A percentile compares a stretch with the other conserved stretches of the same genome.
phyloP scores from a whole-genome alignment of 2,329 filamentous ascomycete genomes.

The Leptosphaerulina australis region DNA sequence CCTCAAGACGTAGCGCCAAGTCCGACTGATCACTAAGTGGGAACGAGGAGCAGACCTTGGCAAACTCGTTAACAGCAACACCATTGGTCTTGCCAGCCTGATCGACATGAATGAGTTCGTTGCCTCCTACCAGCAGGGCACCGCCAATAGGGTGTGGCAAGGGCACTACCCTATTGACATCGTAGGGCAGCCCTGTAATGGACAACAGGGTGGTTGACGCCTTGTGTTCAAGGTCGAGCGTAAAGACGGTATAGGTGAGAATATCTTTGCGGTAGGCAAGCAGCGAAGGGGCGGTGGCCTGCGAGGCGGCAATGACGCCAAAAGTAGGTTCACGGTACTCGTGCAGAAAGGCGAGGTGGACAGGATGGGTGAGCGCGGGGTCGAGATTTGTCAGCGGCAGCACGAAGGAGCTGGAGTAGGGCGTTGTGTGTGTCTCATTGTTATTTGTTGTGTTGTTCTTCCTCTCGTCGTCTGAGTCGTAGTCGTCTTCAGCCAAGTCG shows the following conservation, averaged over 20 bases:
- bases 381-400: slow-evolving; percentile 88
- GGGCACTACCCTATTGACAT: slow-evolving; percentile 81
- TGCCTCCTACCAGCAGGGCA: slow-evolving; percentile 81
- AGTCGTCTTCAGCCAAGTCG: slow-evolving; percentile 89
- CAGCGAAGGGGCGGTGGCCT: slow-evolving; percentile 74
- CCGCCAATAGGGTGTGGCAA: slow-evolving; percentile 87
- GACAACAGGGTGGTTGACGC: slow-evolving; percentile 92
- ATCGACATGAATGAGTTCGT: slow-evolving; percentile 93
- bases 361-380: slow-evolving; percentile 81
- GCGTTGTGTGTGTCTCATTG: slow-evolving; percentile 59
- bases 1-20: slow-evolving; percentile 79
- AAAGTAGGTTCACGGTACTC: slow-evolving; percentile 98
- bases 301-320: slow-evolving; percentile 83
- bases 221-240: slow-evolving; percentile 88
- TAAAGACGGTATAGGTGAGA: slow-evolving; percentile 91
- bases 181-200: slow-evolving; percentile 82
- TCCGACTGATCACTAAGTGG: slow-evolving; percentile 85
- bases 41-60: slow-evolving; percentile 81
- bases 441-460: slow-evolving; percentile 43
- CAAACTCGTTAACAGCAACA: slow-evolving; percentile 89
- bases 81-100: slow-evolving; percentile 94
- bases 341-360: slow-evolving; percentile 90
- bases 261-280: slow-evolving; percentile 79
- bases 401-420: slow-evolving; percentile 91
- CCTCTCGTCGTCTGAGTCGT: slow-evolving; percentile 76